A percentile compares a stretch with the other conserved stretches of the same genome.
These are phyloP conservation scores for Akebia trifoliata DNA, from an alignment of 164 flowering plant species.

Conservation along the genomic window DNA sequence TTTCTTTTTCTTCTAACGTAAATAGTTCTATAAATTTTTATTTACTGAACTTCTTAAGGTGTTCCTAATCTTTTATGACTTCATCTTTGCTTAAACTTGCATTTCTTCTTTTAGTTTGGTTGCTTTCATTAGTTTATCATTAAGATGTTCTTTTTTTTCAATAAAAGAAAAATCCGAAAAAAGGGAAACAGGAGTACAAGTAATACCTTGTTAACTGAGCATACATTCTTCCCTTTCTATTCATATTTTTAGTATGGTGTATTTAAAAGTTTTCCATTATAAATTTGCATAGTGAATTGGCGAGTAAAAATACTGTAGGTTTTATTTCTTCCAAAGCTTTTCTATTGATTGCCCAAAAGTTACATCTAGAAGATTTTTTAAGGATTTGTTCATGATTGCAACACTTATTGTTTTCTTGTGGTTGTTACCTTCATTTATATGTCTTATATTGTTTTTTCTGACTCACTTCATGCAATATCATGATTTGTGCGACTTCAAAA, in stretches of 20 bases:
- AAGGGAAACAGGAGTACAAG: background rate
- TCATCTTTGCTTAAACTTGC: background rate
- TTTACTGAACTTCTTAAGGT: background rate
- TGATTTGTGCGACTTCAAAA: background rate
- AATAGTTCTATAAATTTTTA: background rate
- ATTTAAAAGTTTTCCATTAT: background rate
- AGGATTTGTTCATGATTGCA: no score
- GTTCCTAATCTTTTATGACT: conserved; percentile 4
- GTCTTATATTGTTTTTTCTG: background rate
- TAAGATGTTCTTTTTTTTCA: no score
- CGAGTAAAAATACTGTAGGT: background rate
- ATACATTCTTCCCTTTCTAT: no score
- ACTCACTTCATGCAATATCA: background rate
- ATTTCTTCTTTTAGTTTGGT: background rate
- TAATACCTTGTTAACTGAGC: no score
- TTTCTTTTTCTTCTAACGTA: background rate
- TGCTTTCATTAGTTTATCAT: background rate
- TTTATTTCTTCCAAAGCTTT: background rate
- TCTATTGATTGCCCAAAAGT: background rate
- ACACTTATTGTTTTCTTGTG: background rate
- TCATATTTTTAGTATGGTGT: no score
- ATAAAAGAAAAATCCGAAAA: background rate
- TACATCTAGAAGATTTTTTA: background rate
- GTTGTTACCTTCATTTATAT: conserved; percentile 2
- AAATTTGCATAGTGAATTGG: no score